These are phyloP conservation scores for Ostreobium quekettii DNA, from an alignment of 139 green algal species.

Conservation along the genomic window DNA sequence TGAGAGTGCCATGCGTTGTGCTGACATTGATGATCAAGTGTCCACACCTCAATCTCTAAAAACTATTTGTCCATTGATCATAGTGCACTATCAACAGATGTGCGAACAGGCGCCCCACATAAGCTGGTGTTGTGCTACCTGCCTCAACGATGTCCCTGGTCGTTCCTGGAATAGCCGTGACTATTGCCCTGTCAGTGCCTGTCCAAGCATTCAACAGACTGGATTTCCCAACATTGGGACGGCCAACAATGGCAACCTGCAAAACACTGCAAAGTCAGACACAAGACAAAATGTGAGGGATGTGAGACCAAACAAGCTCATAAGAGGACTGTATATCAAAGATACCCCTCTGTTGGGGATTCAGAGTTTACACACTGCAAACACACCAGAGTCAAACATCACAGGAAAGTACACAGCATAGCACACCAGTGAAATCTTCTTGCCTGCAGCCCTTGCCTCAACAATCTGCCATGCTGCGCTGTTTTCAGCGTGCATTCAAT, in stretches of 20 bases:
- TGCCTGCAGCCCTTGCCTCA: constrained; percentile 60
- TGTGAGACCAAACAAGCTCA: too few species aligned
- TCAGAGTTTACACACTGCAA: background rate
- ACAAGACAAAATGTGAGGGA: background rate
- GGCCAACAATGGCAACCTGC: constrained; percentile 81
- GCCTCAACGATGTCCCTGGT: constrained; percentile 94
- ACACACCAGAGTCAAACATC: background rate
- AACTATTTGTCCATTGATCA: too few species aligned
- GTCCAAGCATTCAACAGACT: constrained; percentile 86
- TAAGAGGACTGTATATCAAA: too few species aligned
- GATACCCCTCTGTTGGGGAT: background rate
- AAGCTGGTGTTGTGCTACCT: constrained; percentile 13
- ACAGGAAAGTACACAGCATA: background rate
- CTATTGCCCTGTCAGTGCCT: constrained; percentile 78
- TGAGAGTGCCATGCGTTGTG: too few species aligned
- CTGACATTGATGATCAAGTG: too few species aligned
- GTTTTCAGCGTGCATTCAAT: constrained; percentile 27
- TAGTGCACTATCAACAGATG: too few species aligned
- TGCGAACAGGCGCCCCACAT: background rate
- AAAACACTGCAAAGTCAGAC: constrained; percentile 3
- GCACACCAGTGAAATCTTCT: background rate
- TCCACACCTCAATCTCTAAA: too few species aligned
- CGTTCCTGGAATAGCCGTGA: constrained; percentile 87
- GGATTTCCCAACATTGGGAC: constrained; percentile 95
- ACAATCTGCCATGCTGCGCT: constrained; percentile 48